These are phyloP conservation scores for Nephelium lappaceum DNA, from an alignment of 345 rosid species.

Conservation along the genomic window DNA sequence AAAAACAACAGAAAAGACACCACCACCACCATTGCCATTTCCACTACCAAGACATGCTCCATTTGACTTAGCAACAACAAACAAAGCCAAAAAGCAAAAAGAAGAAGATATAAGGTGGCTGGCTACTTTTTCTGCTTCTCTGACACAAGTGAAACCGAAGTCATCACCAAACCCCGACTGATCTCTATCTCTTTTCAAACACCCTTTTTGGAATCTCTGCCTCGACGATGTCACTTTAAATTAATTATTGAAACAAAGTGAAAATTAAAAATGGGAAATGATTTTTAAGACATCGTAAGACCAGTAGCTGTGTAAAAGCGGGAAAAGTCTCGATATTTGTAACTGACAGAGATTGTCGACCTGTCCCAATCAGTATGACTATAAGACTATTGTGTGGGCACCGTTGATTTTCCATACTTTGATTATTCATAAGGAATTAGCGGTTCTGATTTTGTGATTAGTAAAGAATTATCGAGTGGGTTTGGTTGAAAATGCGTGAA, in stretches of 20 bases:
- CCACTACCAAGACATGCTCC: constrained; percentile 30
- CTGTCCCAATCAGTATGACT: constrained; percentile 34
- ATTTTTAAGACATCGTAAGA: neutral
- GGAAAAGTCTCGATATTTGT: constrained; percentile 57
- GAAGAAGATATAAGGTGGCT: neutral
- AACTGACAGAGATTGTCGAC: constrained; percentile 55
- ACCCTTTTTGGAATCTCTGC: constrained; percentile 13
- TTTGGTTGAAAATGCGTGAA: too few relatives aligned
- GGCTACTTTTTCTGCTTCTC: constrained; percentile 22
- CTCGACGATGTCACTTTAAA: constrained; percentile 20
- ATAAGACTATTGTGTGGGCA: too few relatives aligned
- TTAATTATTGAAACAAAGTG: constrained; percentile 12
- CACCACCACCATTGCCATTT: neutral
- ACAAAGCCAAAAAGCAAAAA: neutral
- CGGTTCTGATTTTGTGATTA: constrained; percentile 4
- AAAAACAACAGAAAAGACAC: constrained; percentile 35
- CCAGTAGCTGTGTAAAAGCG: constrained; percentile 29
- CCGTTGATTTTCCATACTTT: neutral
- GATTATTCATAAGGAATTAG: neutral
- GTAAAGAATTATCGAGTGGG: too few relatives aligned
- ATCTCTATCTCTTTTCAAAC: constrained; percentile 7
- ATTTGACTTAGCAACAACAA: constrained; percentile 20
- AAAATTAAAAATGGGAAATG: neutral
- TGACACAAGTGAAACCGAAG: constrained; percentile 7
- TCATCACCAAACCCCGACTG: neutral